phyloP scores from a whole-genome alignment of 192 early-diverging fungal genomes.

The Obelidium mucronatum region DNA sequence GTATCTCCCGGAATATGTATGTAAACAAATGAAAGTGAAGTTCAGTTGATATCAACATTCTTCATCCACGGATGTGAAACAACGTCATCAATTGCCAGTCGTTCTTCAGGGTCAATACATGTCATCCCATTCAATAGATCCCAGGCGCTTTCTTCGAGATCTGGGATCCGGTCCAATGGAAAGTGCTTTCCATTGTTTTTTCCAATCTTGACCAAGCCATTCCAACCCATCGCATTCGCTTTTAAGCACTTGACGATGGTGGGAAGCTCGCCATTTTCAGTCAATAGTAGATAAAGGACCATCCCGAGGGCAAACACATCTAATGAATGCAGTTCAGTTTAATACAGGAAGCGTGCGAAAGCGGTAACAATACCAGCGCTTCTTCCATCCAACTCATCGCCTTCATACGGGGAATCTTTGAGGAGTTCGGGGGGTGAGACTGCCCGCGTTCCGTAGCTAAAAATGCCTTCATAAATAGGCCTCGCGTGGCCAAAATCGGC shows the following conservation, averaged over 20 bases:
- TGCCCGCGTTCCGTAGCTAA: conserved; percentile 27
- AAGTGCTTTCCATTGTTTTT: neutral
- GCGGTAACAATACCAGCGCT: conserved; percentile 19
- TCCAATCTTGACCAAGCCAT: neutral
- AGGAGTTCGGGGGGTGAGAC: conserved; percentile 32
- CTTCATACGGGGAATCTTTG: conserved; percentile 1
- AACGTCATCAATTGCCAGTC: conserved; percentile 14
- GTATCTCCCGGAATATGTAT: too few relatives aligned
- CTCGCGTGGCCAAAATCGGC: conserved; percentile 27
- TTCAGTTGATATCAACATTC: too few relatives aligned
- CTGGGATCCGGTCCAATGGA: neutral
- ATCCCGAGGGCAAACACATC: conserved; percentile 42
- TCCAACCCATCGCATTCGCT: neutral
- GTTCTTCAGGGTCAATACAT: neutral
- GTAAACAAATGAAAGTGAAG: too few relatives aligned
- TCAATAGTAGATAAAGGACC: conserved; percentile 21
- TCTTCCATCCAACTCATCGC: neutral
- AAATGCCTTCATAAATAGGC: neutral
- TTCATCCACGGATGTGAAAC: conserved; percentile 19
- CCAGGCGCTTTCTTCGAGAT: conserved; percentile 9
- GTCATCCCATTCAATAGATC: conserved; percentile 22
- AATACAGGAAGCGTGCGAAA: too few relatives aligned
- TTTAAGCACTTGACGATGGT: neutral
- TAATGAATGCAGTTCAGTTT: too few relatives aligned
- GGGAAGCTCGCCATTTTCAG: conserved; percentile 20